Base-by-base conservation (phyloP, 2,329 filamentous ascomycete species). In the Paraconiothyrium brasiliense region DNA sequence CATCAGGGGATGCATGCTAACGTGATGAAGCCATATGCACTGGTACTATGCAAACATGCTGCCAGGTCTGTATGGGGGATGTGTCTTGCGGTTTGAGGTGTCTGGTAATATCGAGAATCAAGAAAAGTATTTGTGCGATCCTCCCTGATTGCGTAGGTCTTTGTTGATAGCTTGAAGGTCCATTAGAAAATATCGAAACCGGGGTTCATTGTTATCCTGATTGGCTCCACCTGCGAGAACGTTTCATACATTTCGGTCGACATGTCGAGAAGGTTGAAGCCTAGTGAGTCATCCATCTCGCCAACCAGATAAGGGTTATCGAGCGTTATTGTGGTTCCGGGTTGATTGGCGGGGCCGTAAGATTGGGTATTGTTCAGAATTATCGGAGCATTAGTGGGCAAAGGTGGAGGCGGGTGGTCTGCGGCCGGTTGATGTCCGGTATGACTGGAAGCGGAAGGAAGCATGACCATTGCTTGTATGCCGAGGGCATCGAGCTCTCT, bases 171-270 rank as follows among this genome's bases (percentile, higher is more conserved):
- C 10, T 10, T 37, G 1, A 20, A 20, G 20, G 20, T 20, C 20
- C 20, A 14, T 14, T 48, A 48, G 30, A 48, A 48, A 4, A 48
- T 48, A 16, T 48, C 46, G 24, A 48, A 48, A 3, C 46, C 46
- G 4, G 46, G 46, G 46, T 65, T 56, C 62, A 65, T 65, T 20
- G 61, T 58, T 9, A 63, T 51, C 20, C 63, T 65, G 24, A 65
- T 58, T 4, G 63, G 60, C 37, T 65, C 60, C 14, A 61, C 60
- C 37, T 60, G 60, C 48, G 56, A 57, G 39, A 65, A 62, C 2
- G 58, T 47, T 24, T 63, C 57, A 35, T 58, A 65, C 54, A 63
- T 60, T 35, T 65, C 63, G 1, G 46, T 51, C 13, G 63, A 56
- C 60, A 65, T 65, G 34, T 65, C 60, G 34, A 63, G 44, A 16